A percentile compares a stretch with the other conserved stretches of the same genome.
Conservation (phyloP, 2,329 filamentous ascomycete genomes). For the Arachnopeziza araneosa region DNA sequence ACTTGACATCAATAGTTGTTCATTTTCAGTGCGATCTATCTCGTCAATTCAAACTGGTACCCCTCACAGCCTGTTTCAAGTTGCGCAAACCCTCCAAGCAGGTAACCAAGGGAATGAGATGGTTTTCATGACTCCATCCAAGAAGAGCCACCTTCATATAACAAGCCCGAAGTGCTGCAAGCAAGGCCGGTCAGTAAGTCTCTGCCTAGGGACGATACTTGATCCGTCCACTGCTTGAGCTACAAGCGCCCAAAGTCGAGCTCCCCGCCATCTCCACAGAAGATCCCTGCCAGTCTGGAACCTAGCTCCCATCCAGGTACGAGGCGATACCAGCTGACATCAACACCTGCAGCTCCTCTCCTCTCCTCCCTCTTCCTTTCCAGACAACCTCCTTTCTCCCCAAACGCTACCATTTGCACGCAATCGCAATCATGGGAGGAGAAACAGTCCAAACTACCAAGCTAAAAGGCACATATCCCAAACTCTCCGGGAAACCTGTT, state of each 20-base stretch:
- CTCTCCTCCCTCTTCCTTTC: conserved; percentile 4
- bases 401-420: conserved; percentile 10
- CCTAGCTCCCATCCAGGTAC: not conserved
- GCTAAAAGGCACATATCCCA: conserved; percentile 28
- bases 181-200: no score
- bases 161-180: no score
- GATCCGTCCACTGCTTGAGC: not conserved
- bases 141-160: no score
- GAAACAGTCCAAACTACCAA: conserved; percentile 25
- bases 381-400: conserved; percentile 9
- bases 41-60: no score
- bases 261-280: conserved; percentile 6
- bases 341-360: not conserved
- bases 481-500: conserved; percentile 39
- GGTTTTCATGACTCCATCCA: no score
- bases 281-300: conserved; percentile 1
- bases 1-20: no score
- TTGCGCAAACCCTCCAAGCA: no score
- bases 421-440: conserved; percentile 28
- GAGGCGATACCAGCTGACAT: conserved; percentile 4
- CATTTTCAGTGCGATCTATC: no score
- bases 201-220: not conserved
- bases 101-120: no score
- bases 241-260: not conserved
- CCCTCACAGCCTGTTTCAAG: no score